Evolutionary conservation across 441 rosid genomes (phyloP), one percentile per base, ranked within the genome.

Genomic region (Brassica balearica): DNA sequence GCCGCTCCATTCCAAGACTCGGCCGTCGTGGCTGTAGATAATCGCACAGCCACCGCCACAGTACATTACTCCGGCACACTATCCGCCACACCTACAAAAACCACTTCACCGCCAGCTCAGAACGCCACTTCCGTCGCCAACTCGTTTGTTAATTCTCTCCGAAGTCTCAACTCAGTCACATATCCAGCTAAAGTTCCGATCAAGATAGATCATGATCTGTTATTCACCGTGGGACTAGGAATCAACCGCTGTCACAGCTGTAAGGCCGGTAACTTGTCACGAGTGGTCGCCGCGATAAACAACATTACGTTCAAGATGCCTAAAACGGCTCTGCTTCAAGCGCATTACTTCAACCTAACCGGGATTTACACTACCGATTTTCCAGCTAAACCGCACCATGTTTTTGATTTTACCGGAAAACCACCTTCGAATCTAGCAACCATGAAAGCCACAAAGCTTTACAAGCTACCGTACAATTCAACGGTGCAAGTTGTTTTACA

Each of bases 121-220:
- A 38, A 80, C 36, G 83, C 88, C 7, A 61, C 65, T 0, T 53
- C n/a, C 3, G 75, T 83, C 6, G 85, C 86, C 6, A 32, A 58
- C 22, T 20, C 15, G 2, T 89, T 85, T 34, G 75, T 77, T 0
- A 65, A 53, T 15, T 71, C 60, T 1, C 55, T 89, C 0, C 68
- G 83, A 22, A 78, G 90, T 71, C 77, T 89, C 1, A 86, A 79
- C 1, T 84, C 83, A 12, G 0, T 2, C 6, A 74, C 79, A 0
- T 80, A 86, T 48, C 90, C 90, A 0, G 77, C 85, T n/a, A 76
- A 84, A 3, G 91, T 91, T 38, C 93, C 96, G 2, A 17, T n/a
- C 68, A 82, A 48, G 2, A 55, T 89, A 9, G 81, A 76, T 1
- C 81, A 69, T 60, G 83, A 32, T 71, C 84, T 71, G 43, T 36